Conservation (phyloP, 2,329 filamentous ascomycete genomes). For the Helminthosporium solani region DNA sequence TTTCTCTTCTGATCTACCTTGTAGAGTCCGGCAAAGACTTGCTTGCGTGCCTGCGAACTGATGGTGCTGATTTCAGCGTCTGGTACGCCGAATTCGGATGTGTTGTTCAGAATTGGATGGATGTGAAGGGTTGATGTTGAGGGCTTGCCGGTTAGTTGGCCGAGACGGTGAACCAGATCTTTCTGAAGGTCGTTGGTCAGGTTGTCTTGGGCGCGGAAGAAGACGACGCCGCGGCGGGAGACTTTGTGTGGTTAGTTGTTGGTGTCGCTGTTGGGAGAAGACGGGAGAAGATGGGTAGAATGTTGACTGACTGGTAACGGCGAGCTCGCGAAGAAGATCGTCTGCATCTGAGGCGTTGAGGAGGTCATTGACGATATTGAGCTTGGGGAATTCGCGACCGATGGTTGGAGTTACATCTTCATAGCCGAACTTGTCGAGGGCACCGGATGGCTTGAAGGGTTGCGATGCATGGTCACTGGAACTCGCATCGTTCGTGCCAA, state of each 20-base stretch:
- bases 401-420: conserved; percentile 54
- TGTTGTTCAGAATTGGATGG: conserved; percentile 52
- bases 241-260: conserved; percentile 47
- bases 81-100: conserved; percentile 24
- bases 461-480: conserved; percentile 2
- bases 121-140: conserved; percentile 60
- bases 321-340: conserved; percentile 41
- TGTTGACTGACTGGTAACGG: conserved; percentile 57
- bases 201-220: conserved; percentile 65
- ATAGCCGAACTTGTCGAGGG: conserved; percentile 47
- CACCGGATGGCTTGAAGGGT: conserved; percentile 44
- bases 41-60: conserved; percentile 30
- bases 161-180: conserved; percentile 60
- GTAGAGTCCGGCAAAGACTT: conserved; percentile 21
- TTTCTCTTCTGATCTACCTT: conserved; percentile 39
- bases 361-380: conserved; percentile 37
- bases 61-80: conserved; percentile 43
- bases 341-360: conserved; percentile 38
- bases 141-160: conserved; percentile 61
- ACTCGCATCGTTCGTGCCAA: not conserved
- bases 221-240: conserved; percentile 68
- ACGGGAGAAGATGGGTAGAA: conserved; percentile 1
- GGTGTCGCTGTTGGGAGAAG: not conserved
- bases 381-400: conserved; percentile 48
- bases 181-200: conserved; percentile 66